phyloP scores from a whole-genome alignment of 75 land plant genomes.

The Sequoia sempervirens region DNA sequence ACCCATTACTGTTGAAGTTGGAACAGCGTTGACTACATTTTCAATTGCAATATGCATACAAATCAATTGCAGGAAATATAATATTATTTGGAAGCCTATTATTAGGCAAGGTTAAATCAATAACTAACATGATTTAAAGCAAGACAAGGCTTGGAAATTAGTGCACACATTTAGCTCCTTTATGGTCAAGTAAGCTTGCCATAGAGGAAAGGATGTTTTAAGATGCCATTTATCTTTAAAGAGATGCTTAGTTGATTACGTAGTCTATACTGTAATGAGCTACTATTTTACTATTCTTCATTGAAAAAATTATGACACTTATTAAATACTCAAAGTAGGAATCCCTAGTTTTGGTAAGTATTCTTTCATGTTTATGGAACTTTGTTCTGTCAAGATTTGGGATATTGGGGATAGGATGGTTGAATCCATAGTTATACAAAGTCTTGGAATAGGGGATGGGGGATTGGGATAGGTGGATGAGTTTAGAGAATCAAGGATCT shows the following conservation, averaged over 20 bases:
- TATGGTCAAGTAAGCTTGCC: neutral
- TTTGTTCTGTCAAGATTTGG: neutral
- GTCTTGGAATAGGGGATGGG: too few relatives aligned
- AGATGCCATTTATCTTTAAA: neutral
- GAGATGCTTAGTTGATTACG: neutral
- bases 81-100: neutral
- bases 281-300: neutral
- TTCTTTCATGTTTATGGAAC: neutral
- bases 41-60: slow-evolving; percentile 1
- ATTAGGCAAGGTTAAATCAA: neutral
- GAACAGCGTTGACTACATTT: neutral
- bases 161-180: neutral
- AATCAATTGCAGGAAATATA: neutral
- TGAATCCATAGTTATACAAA: too few relatives aligned
- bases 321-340: neutral
- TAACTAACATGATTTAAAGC: neutral
- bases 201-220: neutral
- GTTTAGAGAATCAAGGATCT: too few relatives aligned
- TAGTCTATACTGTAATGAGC: neutral
- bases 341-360: neutral
- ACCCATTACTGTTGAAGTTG: neutral
- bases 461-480: too few relatives aligned
- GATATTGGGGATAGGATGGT: too few relatives aligned
- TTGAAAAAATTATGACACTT: neutral
- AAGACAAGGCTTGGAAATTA: neutral